Evolutionary conservation across 768 basidiomycete genomes (phyloP).

Genomic region (Boletus rubropictus): DNA sequence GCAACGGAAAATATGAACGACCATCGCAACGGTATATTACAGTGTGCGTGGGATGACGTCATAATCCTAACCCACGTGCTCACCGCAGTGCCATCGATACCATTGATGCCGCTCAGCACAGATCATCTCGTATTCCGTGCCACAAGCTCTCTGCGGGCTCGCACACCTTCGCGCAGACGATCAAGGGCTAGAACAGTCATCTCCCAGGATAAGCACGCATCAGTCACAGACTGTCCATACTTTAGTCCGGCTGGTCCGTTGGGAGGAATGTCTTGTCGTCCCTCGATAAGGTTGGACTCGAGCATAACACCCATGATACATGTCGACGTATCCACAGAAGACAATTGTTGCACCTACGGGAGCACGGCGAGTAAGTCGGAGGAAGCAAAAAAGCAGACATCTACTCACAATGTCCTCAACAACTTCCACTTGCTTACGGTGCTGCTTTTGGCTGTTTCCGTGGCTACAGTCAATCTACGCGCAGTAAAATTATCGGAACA

Average conservation of each 20-base stretch:
- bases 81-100: constrained; percentile 16
- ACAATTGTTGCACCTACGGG: constrained; percentile 63
- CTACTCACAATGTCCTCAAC: constrained; percentile 78
- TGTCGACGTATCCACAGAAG: constrained; percentile 60
- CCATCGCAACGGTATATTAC: background rate
- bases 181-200: constrained; percentile 77
- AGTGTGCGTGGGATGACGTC: constrained; percentile 5
- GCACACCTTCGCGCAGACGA: constrained; percentile 82
- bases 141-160: constrained; percentile 57
- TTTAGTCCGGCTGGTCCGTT: constrained; percentile 65
- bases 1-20: background rate
- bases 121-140: constrained; percentile 26
- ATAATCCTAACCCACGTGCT: constrained; percentile 12
- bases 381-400: constrained; percentile 1
- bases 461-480: constrained; percentile 91
- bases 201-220: constrained; percentile 89
- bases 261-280: constrained; percentile 77
- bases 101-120: constrained; percentile 2
- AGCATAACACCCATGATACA: constrained; percentile 93
- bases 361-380: constrained; percentile 10
- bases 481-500: background rate
- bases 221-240: constrained; percentile 85
- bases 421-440: constrained; percentile 81
- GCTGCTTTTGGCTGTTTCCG: constrained; percentile 91
- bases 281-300: constrained; percentile 85